phyloP scores from a whole-genome alignment of 768 basidiomycete genomes.

The Peribolospora baueri region DNA sequence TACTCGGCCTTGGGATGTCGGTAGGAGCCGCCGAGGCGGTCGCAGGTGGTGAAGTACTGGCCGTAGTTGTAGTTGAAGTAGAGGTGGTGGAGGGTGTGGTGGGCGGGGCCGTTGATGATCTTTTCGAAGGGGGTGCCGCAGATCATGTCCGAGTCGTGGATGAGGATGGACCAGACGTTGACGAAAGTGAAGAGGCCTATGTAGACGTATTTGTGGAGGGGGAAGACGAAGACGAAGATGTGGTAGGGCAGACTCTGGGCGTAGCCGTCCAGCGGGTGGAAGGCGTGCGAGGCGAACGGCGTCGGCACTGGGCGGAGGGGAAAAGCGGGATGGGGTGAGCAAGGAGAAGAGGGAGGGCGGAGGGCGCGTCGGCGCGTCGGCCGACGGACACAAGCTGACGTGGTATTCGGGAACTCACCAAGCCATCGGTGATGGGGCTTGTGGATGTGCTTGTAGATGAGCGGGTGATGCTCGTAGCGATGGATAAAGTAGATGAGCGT shows the following conservation, averaged over 20 bases:
- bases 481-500: constrained; percentile 95
- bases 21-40: constrained; percentile 59
- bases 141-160: constrained; percentile 98
- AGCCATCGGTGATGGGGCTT: constrained; percentile 99
- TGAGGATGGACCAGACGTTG: constrained; percentile 85
- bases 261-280: constrained; percentile 90
- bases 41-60: constrained; percentile 96
- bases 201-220: constrained; percentile 62
- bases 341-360: constrained; percentile 1
- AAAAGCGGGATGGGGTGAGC: background rate
- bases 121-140: constrained; percentile 67
- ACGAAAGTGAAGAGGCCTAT: constrained; percentile 69
- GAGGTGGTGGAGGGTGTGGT: constrained; percentile 70
- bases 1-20: constrained; percentile 59
- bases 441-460: constrained; percentile 70
- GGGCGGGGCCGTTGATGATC: constrained; percentile 90
- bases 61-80: constrained; percentile 71
- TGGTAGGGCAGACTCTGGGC: constrained; percentile 88
- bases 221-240: constrained; percentile 68
- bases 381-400: background rate
- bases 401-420: constrained; percentile 30
- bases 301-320: constrained; percentile 46
- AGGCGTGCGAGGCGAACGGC: constrained; percentile 89
- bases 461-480: constrained; percentile 58
- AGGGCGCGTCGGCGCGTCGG: background rate